These are phyloP conservation scores for Arxiozyma heterogenica DNA, from an alignment of 1,139 yeast genomes.

Conservation along the genomic window DNA sequence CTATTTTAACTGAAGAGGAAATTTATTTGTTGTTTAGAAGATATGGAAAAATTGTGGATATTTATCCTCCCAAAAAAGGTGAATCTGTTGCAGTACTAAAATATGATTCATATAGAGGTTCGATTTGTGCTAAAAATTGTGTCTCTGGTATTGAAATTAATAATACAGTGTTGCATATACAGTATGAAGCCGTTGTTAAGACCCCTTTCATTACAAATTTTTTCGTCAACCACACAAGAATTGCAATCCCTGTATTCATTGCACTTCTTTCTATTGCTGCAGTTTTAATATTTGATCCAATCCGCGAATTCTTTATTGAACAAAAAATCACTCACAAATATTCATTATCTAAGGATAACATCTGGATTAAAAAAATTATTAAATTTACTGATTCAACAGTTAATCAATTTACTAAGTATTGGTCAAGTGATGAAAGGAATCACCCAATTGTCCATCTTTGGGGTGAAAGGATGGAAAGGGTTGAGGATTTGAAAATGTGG, in stretches of 20 bases:
- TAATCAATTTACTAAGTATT: conserved; percentile 33
- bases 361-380: conserved; percentile 28
- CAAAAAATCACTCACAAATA: conserved; percentile 56
- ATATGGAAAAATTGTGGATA: conserved; percentile 76
- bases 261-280: conserved; percentile 69
- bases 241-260: conserved; percentile 50
- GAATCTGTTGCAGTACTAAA: conserved; percentile 42
- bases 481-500: conserved; percentile 67
- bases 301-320: conserved; percentile 70
- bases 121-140: conserved; percentile 86
- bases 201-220: conserved; percentile 47
- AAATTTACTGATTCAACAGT: conserved; percentile 35
- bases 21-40: conserved; percentile 74
- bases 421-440: conserved; percentile 31
- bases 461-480: conserved; percentile 62
- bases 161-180: conserved; percentile 61
- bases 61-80: conserved; percentile 46
- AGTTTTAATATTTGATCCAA: conserved; percentile 84
- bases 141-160: conserved; percentile 63
- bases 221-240: conserved; percentile 68
- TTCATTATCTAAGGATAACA: conserved; percentile 33
- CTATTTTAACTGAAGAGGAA: conserved; percentile 70
- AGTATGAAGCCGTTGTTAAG: conserved; percentile 50
- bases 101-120: conserved; percentile 52
- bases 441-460: conserved; percentile 42